Percentiles rank a stretch among this genome's conserved stretches.
Evolutionary conservation across 2,329 filamentous ascomycete species (phyloP).

Genomic region (Neurospora crassa): DNA sequence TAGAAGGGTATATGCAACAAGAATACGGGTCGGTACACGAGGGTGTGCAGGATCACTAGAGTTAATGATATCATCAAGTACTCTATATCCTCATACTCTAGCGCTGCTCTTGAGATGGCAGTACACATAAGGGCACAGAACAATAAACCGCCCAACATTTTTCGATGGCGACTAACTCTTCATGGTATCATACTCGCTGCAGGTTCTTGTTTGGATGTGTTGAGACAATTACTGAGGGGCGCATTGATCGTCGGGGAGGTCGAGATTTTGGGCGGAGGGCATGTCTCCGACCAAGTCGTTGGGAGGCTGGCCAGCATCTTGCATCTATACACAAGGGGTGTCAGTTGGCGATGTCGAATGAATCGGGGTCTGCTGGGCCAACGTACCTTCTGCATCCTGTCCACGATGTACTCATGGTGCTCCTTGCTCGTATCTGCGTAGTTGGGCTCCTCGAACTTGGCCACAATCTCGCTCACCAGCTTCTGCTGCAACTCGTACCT

Average conservation of each 20-base stretch:
- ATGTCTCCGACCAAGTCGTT: constrained; percentile 86
- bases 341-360: constrained; percentile 12
- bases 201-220: not conserved
- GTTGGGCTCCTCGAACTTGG: constrained; percentile 70
- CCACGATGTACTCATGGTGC: constrained; percentile 87
- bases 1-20: not conserved
- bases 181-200: not conserved
- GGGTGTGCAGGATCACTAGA: not conserved
- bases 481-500: constrained; percentile 73
- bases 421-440: constrained; percentile 75
- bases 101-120: not conserved
- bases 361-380: not conserved
- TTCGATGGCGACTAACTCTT: not conserved
- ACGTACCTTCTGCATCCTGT: constrained; percentile 91
- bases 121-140: not conserved
- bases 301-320: constrained; percentile 85
- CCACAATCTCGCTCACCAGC: constrained; percentile 78
- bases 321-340: constrained; percentile 59
- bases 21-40: not conserved
- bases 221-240: constrained; percentile 41
- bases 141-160: not conserved
- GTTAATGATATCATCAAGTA: not conserved
- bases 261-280: constrained; percentile 68
- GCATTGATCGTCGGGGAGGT: constrained; percentile 51
- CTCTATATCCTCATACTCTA: not conserved